phyloP scores from a whole-genome alignment of 2,329 filamentous ascomycete species.

The Bipolaris victoriae region DNA sequence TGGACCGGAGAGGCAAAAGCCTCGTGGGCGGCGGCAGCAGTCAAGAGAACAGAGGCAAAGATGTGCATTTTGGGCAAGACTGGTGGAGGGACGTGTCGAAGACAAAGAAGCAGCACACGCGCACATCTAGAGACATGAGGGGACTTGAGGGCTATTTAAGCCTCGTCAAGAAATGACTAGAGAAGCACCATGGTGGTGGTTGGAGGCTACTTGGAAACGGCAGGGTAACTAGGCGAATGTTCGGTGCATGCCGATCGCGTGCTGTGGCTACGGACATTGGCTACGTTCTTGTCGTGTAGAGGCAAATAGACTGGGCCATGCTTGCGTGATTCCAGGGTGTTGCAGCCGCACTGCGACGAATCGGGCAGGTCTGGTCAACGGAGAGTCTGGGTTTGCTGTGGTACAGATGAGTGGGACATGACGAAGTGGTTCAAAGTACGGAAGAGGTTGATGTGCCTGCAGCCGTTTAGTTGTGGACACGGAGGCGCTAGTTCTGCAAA shows the following conservation, averaged over 20 bases:
- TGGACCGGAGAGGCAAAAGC: conserved; percentile 47
- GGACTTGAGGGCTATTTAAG: conserved; percentile 15
- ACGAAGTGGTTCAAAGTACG: neutral
- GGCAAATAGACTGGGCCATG: neutral
- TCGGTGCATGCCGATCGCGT: conserved; percentile 10
- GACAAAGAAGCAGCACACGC: conserved; percentile 1
- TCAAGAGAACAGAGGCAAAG: conserved; percentile 31
- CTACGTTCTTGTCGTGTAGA: neutral
- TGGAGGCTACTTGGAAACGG: conserved; percentile 2
- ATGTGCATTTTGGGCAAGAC: conserved; percentile 14
- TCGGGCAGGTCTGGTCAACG: neutral
- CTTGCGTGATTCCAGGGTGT: neutral
- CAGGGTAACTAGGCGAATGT: conserved; percentile 6
- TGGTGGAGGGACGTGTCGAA: neutral
- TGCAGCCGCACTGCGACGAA: neutral
- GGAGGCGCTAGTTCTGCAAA: conserved; percentile 5
- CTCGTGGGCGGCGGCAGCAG: conserved; percentile 35
- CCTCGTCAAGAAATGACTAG: conserved; percentile 4
- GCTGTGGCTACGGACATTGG: neutral
- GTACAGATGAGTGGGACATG: neutral
- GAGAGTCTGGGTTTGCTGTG: neutral
- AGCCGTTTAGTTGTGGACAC: conserved; percentile 1
- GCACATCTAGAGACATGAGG: neutral
- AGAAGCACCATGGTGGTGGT: neutral
- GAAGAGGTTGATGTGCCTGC: neutral